Percentiles rank a stretch among this genome's conserved stretches.
Evolutionary conservation across 1,139 yeast species (phyloP).

Genomic region (Yueomyces sp.): DNA sequence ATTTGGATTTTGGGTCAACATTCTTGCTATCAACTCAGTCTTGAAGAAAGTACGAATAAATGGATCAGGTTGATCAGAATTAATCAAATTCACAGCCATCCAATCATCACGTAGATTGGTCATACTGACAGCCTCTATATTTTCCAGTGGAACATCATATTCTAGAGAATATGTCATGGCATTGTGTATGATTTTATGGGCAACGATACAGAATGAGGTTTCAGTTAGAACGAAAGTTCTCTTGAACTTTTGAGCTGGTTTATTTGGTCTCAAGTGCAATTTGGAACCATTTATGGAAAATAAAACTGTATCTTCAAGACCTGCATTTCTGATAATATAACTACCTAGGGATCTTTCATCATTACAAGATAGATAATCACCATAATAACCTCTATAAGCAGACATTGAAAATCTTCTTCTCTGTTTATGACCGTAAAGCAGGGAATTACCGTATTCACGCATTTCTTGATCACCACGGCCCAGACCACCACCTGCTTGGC

Average conservation of each 20-base stretch:
- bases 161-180: slow-evolving; percentile 61
- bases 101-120: slow-evolving; percentile 84
- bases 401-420: slow-evolving; percentile 79
- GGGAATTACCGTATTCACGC: slow-evolving; percentile 70
- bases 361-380: slow-evolving; percentile 88
- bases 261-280: slow-evolving; percentile 75
- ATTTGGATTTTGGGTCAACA: slow-evolving; percentile 49
- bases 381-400: slow-evolving; percentile 83
- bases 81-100: slow-evolving; percentile 62
- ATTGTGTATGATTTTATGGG: slow-evolving; percentile 61
- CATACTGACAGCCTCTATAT: slow-evolving; percentile 53
- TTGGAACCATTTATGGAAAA: slow-evolving; percentile 78
- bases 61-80: slow-evolving; percentile 57
- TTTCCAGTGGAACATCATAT: slow-evolving; percentile 43
- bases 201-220: slow-evolving; percentile 49
- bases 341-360: slow-evolving; percentile 60
- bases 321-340: slow-evolving; percentile 55
- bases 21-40: slow-evolving; percentile 73
- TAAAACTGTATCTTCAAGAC: slow-evolving; percentile 55
- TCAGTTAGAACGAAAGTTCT: slow-evolving; percentile 62
- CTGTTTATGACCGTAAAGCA: slow-evolving; percentile 68
- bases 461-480: slow-evolving; percentile 38
- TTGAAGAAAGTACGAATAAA: slow-evolving; percentile 72
- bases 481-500: not conserved
- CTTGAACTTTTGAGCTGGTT: slow-evolving; percentile 73